Base-by-base conservation (phyloP, 2,329 filamentous ascomycete species). In the Colletotrichum coccodes region DNA sequence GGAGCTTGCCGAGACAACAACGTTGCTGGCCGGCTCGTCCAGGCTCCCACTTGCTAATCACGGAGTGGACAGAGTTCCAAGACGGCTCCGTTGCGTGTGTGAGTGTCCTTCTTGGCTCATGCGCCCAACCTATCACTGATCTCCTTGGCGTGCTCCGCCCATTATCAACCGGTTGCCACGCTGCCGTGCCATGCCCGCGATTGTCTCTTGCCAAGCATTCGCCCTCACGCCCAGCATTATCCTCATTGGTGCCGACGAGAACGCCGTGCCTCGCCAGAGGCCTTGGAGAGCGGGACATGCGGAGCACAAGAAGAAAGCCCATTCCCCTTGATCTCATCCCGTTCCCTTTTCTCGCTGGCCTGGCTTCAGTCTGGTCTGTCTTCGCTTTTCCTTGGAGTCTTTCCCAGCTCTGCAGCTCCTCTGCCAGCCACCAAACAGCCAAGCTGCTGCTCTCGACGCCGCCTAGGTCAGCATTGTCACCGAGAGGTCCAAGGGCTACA, bases 111-210 rank as follows among this genome's bases (percentile, higher is more conserved):
- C 64, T 66, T 60, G 42, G 36, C 47, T 28, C 14, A 56, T 40
- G 14, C 21, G 21, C 16, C 28, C 47, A 23, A 16, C 61, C 61
- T 50, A 65, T 68, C 61, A 65, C 60, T 42, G 56, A 36, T 16
- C 38, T 60, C 36, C 66, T 68, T 68, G 66, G 66, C 66, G 36
- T 64, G 65, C 66, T 68, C 66, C 66, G 66, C 66, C 54, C 47
- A 60, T 56, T 28, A 65, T 60, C 61, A 60, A 68, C 61, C 54
- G 66, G 61, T 60, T 65, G 66, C 61, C 66, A 68, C 54, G 61
- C 38, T 65, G 61, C 66, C 66, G 66, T 68, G 66, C 66, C 66
- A 68, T 60, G 66, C 61, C 66, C 61, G 61, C 61, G 61, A 68
- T 65, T 50, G 65, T 68, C 66, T 65, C 54, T 68, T 34, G 66